Evolutionary conservation across 140 eudicot genomes (phyloP).

Genomic region (Erigeron philadelphicus): DNA sequence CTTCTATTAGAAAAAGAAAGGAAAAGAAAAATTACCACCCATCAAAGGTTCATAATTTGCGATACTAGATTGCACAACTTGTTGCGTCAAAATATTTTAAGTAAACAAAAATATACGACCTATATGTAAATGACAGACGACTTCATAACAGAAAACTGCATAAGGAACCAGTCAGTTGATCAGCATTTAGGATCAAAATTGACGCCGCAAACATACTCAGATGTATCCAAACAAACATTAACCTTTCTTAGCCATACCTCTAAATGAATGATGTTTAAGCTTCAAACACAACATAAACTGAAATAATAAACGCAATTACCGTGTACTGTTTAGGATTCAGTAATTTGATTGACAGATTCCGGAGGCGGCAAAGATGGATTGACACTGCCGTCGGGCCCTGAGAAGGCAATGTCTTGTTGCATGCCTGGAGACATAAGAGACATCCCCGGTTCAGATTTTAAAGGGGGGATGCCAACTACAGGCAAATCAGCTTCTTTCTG

Average conservation of each 20-base stretch:
- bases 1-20: too few species aligned
- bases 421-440: slow-evolving; percentile 6
- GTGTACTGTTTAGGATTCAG: slow-evolving; percentile 27
- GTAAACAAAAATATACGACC: background rate
- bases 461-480: slow-evolving; percentile 8
- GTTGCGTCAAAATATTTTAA: background rate
- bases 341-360: slow-evolving; percentile 21
- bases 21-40: too few species aligned
- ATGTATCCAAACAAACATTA: background rate
- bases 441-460: slow-evolving; percentile 19
- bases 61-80: background rate
- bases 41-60: background rate
- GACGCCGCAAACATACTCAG: slow-evolving; percentile 6
- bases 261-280: slow-evolving; percentile 14
- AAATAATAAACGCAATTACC: background rate
- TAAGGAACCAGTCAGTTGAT: slow-evolving; percentile 1
- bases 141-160: slow-evolving; percentile 8
- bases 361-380: slow-evolving; percentile 18
- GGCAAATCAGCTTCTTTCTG: slow-evolving; percentile 27
- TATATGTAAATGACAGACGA: slow-evolving; percentile 4
- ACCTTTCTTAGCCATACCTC: slow-evolving; percentile 4
- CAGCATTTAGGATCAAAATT: slow-evolving; percentile 15
- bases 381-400: slow-evolving; percentile 20
- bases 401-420: slow-evolving; percentile 10
- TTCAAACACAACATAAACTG: background rate